Evolutionary conservation across 2,329 filamentous ascomycete species (phyloP), one percentile per base, ranked within the genome.

Genomic region (Verticillium isaacii): DNA sequence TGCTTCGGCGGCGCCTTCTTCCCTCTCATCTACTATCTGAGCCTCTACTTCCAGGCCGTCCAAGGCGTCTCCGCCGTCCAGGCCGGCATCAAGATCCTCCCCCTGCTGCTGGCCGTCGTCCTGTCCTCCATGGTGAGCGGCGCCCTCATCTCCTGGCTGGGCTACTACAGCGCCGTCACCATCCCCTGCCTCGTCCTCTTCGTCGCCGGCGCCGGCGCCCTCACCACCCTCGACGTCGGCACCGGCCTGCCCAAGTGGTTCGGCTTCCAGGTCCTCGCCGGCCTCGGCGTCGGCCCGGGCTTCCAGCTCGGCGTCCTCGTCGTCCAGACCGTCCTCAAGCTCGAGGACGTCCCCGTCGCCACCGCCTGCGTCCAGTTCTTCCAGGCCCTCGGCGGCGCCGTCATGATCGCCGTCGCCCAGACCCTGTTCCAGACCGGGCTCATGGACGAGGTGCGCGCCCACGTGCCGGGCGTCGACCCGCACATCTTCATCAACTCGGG

Each of bases 381-480:
- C 75, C 86, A 90, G 69, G 80, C 81, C 1, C 78, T 91, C 3
- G 88, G 88, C 50, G 88, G 88, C 3, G 86, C 89, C 2, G 74
- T 91, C 29, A 85, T 85, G 66, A 83, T 91, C 57, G 82, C 85
- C 6, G 84, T 89, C 11, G 84, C 84, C 0, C 86, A 91, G 71
- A 85, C 87, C 23, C 80, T 90, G 56, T 90, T 91, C 75, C 82
- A 85, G 65, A 89, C 90, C 68, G 84, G 82, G 0, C 76, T 91
- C 19, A 75, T 85, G 56, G 71, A 78, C 3, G 78, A 82, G 39
- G 76, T 92, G 3, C 65, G 69, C n/a, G 62, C 68, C 2, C 70
- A 78, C 63, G 74, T 78, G 15, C 77, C 80, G 1, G 72, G 73
- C n/a, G 69, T 86, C n/a, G 74, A 82, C 41, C 74, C 80, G 0